Conservation (phyloP, 441 rosid species). For the Geranium incanum region DNA sequence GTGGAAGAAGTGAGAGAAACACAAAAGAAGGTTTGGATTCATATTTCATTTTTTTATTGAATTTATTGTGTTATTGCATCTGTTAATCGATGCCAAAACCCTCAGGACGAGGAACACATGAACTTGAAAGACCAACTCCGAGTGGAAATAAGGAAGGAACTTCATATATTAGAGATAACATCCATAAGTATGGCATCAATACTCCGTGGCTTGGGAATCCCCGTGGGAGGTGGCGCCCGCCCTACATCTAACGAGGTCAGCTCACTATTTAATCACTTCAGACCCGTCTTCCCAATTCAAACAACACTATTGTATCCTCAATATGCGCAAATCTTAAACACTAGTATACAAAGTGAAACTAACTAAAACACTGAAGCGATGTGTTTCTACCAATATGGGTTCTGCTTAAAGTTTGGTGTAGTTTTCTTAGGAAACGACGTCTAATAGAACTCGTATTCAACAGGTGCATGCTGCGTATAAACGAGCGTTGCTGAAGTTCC, state of each 20-base stretch:
- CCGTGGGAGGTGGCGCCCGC: conserved; percentile 38
- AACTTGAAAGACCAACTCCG: conserved; percentile 62
- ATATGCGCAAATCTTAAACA: neutral
- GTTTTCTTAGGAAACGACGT: too few relatives aligned
- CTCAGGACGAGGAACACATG: conserved; percentile 71
- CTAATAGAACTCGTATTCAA: neutral
- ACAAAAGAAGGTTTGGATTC: conserved; percentile 59
- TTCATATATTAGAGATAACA: conserved; percentile 41
- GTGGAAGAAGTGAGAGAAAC: conserved; percentile 78
- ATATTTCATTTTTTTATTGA: neutral
- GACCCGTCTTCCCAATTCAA: neutral
- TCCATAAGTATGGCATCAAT: conserved; percentile 59
- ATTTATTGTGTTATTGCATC: neutral
- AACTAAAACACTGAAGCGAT: too few relatives aligned
- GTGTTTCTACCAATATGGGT: too few relatives aligned
- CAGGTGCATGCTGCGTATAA: conserved; percentile 78
- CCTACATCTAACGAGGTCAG: conserved; percentile 56
- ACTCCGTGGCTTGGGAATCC: conserved; percentile 66
- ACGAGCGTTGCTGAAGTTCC: conserved; percentile 60
- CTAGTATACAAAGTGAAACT: too few relatives aligned
- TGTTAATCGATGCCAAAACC: conserved; percentile 19
- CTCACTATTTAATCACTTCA: neutral
- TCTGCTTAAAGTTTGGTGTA: too few relatives aligned
- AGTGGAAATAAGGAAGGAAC: conserved; percentile 52
- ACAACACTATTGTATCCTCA: neutral